Percentiles rank a stretch among this genome's conserved stretches.
Conservation (phyloP, 2,329 filamentous ascomycete species). For the Harringtonia lauricola region DNA sequence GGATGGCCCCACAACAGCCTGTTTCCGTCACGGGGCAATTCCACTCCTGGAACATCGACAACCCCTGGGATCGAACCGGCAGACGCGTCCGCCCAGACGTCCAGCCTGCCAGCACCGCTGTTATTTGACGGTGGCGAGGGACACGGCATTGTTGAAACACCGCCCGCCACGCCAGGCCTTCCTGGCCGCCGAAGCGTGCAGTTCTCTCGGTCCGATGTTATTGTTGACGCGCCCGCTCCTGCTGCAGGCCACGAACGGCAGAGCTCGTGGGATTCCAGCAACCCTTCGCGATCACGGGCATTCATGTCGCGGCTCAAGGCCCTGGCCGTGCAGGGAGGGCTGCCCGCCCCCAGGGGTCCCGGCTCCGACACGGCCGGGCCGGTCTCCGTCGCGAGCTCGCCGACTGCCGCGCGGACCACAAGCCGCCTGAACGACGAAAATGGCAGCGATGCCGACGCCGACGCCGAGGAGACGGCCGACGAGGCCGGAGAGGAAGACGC, state of each 20-base stretch:
- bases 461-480: slow-evolving; percentile 78
- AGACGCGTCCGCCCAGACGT: background rate
- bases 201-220: slow-evolving; percentile 50
- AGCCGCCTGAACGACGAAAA: slow-evolving; percentile 29
- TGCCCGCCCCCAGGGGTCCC: slow-evolving; percentile 34
- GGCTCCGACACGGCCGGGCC: slow-evolving; percentile 15
- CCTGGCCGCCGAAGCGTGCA: slow-evolving; percentile 58
- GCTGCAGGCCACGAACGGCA: slow-evolving; percentile 36
- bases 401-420: slow-evolving; percentile 29
- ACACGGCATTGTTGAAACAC: background rate
- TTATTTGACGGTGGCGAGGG: background rate
- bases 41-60: background rate
- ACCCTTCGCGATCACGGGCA: slow-evolving; percentile 48
- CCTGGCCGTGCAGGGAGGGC: slow-evolving; percentile 44
- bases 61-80: background rate
- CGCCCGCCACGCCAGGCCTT: slow-evolving; percentile 5
- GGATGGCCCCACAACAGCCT: slow-evolving; percentile 19
- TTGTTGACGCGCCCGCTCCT: slow-evolving; percentile 25
- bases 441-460: slow-evolving; percentile 44
- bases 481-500: slow-evolving; percentile 46
- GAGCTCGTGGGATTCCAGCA: slow-evolving; percentile 57
- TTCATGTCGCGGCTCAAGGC: slow-evolving; percentile 73
- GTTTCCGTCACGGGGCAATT: background rate
- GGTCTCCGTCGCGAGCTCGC: slow-evolving; percentile 34
- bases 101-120: background rate